phyloP scores from a whole-genome alignment of 2,329 filamentous ascomycete species.

The Diaporthe eres region DNA sequence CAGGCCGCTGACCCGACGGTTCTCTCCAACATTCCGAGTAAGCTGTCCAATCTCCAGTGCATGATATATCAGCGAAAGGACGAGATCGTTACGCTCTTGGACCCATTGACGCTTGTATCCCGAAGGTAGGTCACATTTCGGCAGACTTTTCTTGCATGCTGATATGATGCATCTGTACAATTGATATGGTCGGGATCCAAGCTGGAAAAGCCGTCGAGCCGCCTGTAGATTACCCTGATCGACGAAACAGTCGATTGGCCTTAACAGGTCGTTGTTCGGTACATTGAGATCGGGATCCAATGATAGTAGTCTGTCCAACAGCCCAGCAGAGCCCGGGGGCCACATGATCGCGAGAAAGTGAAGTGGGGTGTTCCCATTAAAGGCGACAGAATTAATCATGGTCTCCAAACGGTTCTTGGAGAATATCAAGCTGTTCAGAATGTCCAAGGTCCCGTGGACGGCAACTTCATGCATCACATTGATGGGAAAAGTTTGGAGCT shows the following conservation, averaged over 20 bases:
- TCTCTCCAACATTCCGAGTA: not conserved
- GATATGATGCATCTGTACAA: not conserved
- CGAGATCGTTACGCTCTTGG: not conserved
- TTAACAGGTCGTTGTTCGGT: not conserved
- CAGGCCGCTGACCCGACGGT: no score
- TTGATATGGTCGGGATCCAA: not conserved
- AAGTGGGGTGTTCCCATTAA: not conserved
- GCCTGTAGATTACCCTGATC: not conserved
- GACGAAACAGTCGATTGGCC: not conserved
- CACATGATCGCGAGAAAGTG: not conserved
- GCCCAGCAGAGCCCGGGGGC: no score
- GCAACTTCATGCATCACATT: not conserved
- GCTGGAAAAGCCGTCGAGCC: not conserved
- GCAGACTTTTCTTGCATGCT: not conserved
- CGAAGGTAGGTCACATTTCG: not conserved
- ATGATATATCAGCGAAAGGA: not conserved
- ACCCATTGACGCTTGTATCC: not conserved
- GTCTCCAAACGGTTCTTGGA: not conserved
- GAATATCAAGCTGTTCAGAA: not conserved
- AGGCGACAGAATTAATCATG: not conserved
- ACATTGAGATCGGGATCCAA: not conserved
- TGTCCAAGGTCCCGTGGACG: not conserved
- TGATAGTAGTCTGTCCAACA: not conserved
- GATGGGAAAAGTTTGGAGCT: not conserved
- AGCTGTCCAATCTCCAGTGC: not conserved